Conservation (phyloP, 129 eudicot species). For the Centella asiatica region DNA sequence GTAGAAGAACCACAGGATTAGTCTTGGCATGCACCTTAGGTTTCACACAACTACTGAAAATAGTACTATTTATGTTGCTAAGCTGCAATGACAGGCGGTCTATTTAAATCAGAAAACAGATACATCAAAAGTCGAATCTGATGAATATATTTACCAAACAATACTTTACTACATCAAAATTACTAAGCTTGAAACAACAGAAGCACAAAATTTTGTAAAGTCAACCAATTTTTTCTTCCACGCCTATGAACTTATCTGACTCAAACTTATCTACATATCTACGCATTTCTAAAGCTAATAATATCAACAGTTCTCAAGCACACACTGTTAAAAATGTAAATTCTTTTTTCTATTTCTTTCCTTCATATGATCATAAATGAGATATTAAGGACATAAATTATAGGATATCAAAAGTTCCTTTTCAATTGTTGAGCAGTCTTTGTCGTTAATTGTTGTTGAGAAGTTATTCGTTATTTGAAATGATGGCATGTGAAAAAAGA, state of each 20-base stretch:
- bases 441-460: too few species aligned
- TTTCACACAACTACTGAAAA: conserved; percentile 87
- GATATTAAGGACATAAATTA: too few species aligned
- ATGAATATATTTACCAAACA: background rate
- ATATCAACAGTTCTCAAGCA: background rate
- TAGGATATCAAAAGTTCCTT: too few species aligned
- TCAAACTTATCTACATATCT: background rate
- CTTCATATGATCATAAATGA: too few species aligned
- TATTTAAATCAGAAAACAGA: background rate
- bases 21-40: conserved; percentile 33
- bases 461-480: too few species aligned
- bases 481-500: too few species aligned
- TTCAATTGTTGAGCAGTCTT: too few species aligned
- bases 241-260: background rate
- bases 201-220: background rate
- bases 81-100: conserved; percentile 31
- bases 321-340: too few species aligned
- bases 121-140: background rate
- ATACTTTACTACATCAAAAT: background rate
- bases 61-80: conserved; percentile 31
- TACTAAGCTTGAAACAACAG: background rate
- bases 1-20: conserved; percentile 78
- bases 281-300: background rate
- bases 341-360: too few species aligned
- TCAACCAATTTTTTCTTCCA: background rate